These are phyloP conservation scores for Kappamyces sp. DNA, from an alignment of 192 early-diverging fungal genomes.

Conservation along the genomic window DNA sequence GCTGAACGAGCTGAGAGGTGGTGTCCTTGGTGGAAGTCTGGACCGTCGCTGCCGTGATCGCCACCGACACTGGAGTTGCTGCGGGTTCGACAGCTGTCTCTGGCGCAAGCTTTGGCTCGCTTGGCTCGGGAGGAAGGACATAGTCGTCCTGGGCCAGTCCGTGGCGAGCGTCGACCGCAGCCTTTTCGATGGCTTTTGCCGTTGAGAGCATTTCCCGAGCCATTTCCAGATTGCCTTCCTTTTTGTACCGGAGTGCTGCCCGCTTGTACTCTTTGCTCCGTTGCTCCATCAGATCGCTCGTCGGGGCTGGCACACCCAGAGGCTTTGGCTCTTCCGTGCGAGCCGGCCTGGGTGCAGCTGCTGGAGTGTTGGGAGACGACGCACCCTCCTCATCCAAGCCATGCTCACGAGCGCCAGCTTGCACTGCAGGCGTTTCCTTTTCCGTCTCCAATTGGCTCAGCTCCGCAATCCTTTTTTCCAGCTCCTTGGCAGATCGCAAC, in stretches of 20 bases:
- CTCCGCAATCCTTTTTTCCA: slow-evolving; percentile 36
- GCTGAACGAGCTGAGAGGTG: slow-evolving; percentile 35
- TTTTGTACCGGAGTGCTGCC: slow-evolving; percentile 51
- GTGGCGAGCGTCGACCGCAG: no score
- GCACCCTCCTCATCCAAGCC: no score
- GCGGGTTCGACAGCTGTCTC: neutral
- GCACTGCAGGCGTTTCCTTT: no score
- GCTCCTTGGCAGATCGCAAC: slow-evolving; percentile 31
- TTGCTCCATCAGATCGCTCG: slow-evolving; percentile 16
- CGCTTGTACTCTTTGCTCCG: slow-evolving; percentile 55
- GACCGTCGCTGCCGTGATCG: neutral
- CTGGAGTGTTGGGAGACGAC: no score
- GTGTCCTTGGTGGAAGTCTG: slow-evolving; percentile 24
- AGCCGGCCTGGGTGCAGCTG: no score
- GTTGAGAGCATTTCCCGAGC: slow-evolving; percentile 48
- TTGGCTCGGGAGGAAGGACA: no score
- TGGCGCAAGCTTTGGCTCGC: slow-evolving; percentile 4
- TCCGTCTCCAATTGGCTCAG: neutral
- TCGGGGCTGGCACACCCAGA: no score
- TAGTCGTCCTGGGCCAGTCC: no score
- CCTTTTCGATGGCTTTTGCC: slow-evolving; percentile 41
- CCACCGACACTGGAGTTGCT: slow-evolving; percentile 5
- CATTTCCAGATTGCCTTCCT: slow-evolving; percentile 30
- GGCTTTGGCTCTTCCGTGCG: no score
- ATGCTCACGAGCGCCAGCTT: no score